These are phyloP conservation scores for Aspergillus nomiae DNA, from an alignment of 2,329 filamentous ascomycete genomes.

Conservation along the genomic window DNA sequence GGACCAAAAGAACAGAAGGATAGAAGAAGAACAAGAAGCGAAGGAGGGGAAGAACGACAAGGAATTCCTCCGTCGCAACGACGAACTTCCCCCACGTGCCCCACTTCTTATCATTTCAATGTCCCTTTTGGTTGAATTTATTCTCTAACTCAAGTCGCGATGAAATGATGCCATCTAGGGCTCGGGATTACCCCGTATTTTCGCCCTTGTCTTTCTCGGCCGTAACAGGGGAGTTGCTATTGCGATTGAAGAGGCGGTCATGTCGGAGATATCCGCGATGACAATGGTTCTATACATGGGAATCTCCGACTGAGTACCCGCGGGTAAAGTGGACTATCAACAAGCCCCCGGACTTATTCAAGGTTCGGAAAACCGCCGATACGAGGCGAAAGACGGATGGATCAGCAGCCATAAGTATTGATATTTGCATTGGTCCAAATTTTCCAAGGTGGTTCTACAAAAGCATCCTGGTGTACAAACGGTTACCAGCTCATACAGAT, in stretches of 20 bases:
- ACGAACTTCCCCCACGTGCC: slow-evolving; percentile 3
- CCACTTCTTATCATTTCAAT: slow-evolving; percentile 7
- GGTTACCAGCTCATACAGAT: neutral
- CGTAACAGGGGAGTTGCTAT: neutral
- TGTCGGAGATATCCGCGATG: neutral
- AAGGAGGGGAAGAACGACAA: neutral
- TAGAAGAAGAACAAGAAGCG: neutral
- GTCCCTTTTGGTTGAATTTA: neutral
- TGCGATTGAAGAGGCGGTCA: neutral
- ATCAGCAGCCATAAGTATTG: neutral
- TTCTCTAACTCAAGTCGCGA: neutral
- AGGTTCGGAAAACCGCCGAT: neutral
- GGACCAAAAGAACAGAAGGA: neutral
- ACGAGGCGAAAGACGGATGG: neutral
- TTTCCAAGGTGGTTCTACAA: neutral
- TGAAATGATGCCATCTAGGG: neutral
- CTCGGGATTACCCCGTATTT: neutral
- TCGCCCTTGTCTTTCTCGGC: neutral
- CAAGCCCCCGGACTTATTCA: neutral
- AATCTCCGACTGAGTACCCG: neutral
- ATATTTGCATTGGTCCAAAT: neutral
- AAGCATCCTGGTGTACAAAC: neutral
- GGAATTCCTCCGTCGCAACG: slow-evolving; percentile 7
- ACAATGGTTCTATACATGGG: neutral
- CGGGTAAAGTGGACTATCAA: neutral